Evolutionary conservation across 2,329 filamentous ascomycete genomes (phyloP), one percentile per base, ranked within the genome.

Genomic region (Colletotrichum melonis): DNA sequence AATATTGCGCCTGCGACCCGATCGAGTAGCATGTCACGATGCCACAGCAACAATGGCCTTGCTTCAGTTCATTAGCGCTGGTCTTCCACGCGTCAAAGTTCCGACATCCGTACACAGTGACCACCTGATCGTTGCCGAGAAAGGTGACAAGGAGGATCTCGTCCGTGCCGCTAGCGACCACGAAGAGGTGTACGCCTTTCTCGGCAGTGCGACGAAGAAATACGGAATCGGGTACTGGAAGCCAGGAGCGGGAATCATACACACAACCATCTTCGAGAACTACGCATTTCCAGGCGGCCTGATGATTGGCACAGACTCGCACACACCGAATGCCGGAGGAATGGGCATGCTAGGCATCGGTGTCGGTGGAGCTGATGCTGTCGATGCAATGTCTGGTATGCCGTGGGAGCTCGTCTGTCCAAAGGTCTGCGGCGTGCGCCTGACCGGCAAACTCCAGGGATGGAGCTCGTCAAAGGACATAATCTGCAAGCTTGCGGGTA

Each of bases 291-390:
- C 81, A 1, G 81, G 82, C 2, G 81, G 81, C 1, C 55, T 83
- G 0, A 79, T 83, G 5, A 81, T 82, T 26, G 81, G 81, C 0
- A 83, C 81, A 2, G 81, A 83, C 63, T 83, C 82, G 1, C 80
- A 83, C 63, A 82, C 81, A 2, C 82, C 82, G 4, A 83, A 83
- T 55, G 80, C 80, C 4, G 81, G 79, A 1, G 81, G 81, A 0
- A 78, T 82, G 77, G 79, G 78, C 2, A 82, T 82, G 78, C 56
- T 82, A 7, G 81, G 80, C 2, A 78, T 83, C 7, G 82, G 82
- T 0, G 81, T 89, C 86, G 77, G 87, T 81, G 11, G 87, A 82
- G 28, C 80, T 81, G 30, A 87, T 86, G 76, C 84, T 83, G 76
- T 89, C 81, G 88, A 87, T 80, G 16, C 78, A 84, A 77, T 79